phyloP scores from a whole-genome alignment of 1,139 yeast genomes.

The Kazachstania sp. region DNA sequence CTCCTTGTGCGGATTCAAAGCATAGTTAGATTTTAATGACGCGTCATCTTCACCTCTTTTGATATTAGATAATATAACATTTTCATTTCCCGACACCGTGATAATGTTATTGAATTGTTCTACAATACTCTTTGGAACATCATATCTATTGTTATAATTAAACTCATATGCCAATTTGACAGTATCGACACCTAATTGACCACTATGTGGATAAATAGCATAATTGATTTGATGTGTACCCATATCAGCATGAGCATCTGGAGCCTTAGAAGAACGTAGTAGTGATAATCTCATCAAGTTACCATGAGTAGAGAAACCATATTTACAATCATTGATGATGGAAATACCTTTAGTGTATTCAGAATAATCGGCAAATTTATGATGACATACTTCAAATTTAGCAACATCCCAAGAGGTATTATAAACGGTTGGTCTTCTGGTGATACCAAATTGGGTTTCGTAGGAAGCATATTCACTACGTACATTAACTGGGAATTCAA shows the following conservation, averaged over 20 bases:
- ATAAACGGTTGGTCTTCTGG: constrained; percentile 86
- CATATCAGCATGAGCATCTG: constrained; percentile 91
- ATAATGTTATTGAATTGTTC: constrained; percentile 68
- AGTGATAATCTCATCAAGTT: constrained; percentile 76
- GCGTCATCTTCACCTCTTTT: constrained; percentile 85
- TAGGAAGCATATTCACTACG: constrained; percentile 69
- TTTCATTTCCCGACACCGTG: constrained; percentile 48
- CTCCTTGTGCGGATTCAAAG: constrained; percentile 22
- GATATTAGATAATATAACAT: constrained; percentile 63
- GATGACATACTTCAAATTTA: constrained; percentile 91
- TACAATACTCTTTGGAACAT: constrained; percentile 50
- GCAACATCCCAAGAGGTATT: constrained; percentile 96
- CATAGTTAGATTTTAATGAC: constrained; percentile 37
- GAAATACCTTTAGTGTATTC: constrained; percentile 86
- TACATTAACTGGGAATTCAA: constrained; percentile 86
- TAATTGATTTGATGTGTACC: constrained; percentile 77
- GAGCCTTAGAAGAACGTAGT: constrained; percentile 79
- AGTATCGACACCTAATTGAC: constrained; percentile 52
- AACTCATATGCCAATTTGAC: constrained; percentile 73
- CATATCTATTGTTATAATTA: constrained; percentile 46
- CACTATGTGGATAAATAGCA: constrained; percentile 75
- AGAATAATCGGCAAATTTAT: constrained; percentile 85
- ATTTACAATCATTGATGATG: constrained; percentile 73
- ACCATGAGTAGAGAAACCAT: constrained; percentile 89
- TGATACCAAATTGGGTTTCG: constrained; percentile 90